Base-by-base conservation (phyloP, 306 rosid genomes). In the Ziziphus jujuba region DNA sequence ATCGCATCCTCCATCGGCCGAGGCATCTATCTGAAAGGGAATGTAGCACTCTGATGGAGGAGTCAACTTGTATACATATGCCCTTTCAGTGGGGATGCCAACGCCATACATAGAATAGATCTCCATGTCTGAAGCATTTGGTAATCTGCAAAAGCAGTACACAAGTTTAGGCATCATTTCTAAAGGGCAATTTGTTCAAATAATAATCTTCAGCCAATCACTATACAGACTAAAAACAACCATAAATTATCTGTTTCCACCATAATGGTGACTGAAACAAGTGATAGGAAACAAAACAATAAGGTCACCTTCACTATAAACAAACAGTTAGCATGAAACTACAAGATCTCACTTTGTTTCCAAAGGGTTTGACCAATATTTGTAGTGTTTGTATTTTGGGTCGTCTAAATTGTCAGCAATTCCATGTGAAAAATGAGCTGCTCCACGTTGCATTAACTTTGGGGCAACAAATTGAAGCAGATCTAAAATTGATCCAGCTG, bases 21-120 rank as follows among this genome's bases (percentile, higher is more conserved):
- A 86, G 56, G 92, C 62, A 69, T 89, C 96, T 57, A 89, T 89
- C 78, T 87, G 92, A 68, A 87, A 89, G 69, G 96, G 96, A 80
- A 89, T 89, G 78, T 77, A 69, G 70, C 96, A 89, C 19, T 86
- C 92, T 24, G 90, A 75, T 11, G 77, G 56, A 56, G 88, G 75
- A 69, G 87, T 81, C 14, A 62, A 57, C 75, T 86, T 89, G 80
- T 89, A 89, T 5, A 89, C 89, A 59, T 89, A 89, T 13, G 96
- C 96, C 59, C 96, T 86, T 79, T 89, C 96, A 0, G 96, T 89
- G 34, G 96, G 96, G 64, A 89, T 76, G 54, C 96, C 96, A 72
- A 89, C 96, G 48, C 96, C 96, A 75, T 89, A 89, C 96, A 89
- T 79, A 12, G 90, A 82, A 78, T 89, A 87, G 69, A 89, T 87